These are phyloP conservation scores for Arthrinium phaeospermum DNA, from an alignment of 2,329 filamentous ascomycete species.

Conservation along the genomic window DNA sequence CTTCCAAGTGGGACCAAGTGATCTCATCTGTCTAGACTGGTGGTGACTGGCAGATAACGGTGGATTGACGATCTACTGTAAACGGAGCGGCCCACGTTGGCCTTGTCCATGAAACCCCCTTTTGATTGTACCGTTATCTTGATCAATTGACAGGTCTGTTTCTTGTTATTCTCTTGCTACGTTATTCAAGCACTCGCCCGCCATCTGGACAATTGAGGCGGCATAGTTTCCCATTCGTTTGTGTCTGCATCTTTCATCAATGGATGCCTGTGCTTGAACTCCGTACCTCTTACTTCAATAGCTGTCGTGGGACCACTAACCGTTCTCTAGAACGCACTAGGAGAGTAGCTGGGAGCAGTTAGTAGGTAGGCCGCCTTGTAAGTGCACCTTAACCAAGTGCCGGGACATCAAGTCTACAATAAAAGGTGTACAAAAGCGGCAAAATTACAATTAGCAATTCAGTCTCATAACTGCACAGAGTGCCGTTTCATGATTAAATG, in stretches of 20 bases:
- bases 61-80: background rate
- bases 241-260: background rate
- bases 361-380: background rate
- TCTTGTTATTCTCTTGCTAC: too few relatives aligned
- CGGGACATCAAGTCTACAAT: background rate
- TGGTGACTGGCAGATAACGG: background rate
- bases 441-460: background rate
- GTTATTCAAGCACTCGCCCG: background rate
- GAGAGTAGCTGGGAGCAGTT: background rate
- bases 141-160: background rate
- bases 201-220: background rate
- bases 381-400: background rate
- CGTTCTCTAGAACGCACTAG: too few relatives aligned
- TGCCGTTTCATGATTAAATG: background rate
- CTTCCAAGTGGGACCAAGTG: background rate
- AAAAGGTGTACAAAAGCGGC: background rate
- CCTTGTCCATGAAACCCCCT: background rate
- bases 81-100: background rate
- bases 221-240: background rate
- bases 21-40: too few relatives aligned
- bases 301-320: background rate
- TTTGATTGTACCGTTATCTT: background rate
- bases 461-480: background rate
- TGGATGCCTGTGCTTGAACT: background rate
- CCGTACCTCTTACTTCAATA: background rate